A percentile compares a stretch with the other conserved stretches of the same genome.
These are phyloP conservation scores for Sclerotinia trifoliorum DNA, from an alignment of 2,329 filamentous ascomycete genomes.

Conservation along the genomic window DNA sequence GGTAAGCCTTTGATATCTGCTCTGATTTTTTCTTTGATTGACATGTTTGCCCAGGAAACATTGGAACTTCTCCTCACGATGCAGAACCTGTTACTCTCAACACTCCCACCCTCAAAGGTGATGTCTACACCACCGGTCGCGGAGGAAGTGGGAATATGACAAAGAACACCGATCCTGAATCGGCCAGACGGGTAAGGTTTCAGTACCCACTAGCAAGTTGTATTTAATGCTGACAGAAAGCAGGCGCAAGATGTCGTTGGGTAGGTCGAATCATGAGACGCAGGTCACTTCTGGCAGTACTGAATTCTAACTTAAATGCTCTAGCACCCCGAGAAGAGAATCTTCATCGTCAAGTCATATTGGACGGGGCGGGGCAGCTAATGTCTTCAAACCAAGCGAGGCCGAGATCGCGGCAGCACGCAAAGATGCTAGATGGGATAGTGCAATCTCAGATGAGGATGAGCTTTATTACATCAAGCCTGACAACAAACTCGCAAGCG, in stretches of 20 bases:
- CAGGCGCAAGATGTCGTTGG: slow-evolving; percentile 76
- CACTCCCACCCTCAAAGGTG: slow-evolving; percentile 78
- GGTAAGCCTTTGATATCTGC: slow-evolving; percentile 44
- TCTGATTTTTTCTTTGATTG: slow-evolving; percentile 15
- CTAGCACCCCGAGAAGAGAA: slow-evolving; percentile 46
- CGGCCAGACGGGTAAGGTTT: slow-evolving; percentile 59
- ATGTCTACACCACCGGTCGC: slow-evolving; percentile 85
- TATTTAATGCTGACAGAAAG: background rate
- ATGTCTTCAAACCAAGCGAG: slow-evolving; percentile 55
- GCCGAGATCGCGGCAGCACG: slow-evolving; percentile 37
- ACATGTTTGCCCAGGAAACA: slow-evolving; percentile 53
- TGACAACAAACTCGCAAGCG: slow-evolving; percentile 22
- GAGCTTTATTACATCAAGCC: slow-evolving; percentile 12
- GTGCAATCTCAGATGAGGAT: slow-evolving; percentile 35
- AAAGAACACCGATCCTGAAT: slow-evolving; percentile 64
- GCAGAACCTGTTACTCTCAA: slow-evolving; percentile 64
- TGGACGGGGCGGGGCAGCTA: slow-evolving; percentile 74
- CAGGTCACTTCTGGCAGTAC: background rate
- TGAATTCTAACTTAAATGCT: background rate
- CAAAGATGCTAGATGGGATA: slow-evolving; percentile 36
- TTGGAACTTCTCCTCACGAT: slow-evolving; percentile 52
- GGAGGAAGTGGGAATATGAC: slow-evolving; percentile 86
- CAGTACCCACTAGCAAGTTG: background rate
- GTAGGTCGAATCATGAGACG: slow-evolving; percentile 43
- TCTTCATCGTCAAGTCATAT: slow-evolving; percentile 62